Conservation (phyloP, 192 early-diverging fungal genomes). For the Diversispora epigaea region DNA sequence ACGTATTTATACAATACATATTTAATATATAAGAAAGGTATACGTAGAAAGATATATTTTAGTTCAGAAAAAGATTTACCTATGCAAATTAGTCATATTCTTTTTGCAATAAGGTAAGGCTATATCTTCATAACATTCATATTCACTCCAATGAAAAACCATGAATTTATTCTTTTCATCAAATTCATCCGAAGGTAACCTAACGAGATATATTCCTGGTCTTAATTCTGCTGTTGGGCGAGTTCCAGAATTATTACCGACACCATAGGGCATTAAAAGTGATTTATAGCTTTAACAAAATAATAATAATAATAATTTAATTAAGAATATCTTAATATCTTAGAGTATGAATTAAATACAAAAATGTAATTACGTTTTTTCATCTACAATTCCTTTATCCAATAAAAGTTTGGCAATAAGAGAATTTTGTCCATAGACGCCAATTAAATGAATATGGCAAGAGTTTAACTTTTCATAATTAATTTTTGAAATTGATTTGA, state of each 20-base stretch:
- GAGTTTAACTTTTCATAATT: slow-evolving; percentile 6
- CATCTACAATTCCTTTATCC: neutral
- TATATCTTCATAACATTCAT: slow-evolving; percentile 29
- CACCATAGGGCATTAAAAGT: neutral
- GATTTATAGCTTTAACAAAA: neutral
- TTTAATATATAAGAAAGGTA: neutral
- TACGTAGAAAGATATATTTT: neutral
- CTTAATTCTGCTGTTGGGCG: neutral
- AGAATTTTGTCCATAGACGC: slow-evolving; percentile 19
- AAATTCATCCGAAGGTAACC: neutral
- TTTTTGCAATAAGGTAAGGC: slow-evolving; percentile 25
- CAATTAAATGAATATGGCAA: neutral
- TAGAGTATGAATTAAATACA: too few species aligned
- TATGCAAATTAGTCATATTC: slow-evolving; percentile 35
- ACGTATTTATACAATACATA: neutral
- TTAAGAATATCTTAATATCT: too few species aligned
- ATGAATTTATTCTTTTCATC: neutral
- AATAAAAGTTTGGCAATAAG: slow-evolving; percentile 28
- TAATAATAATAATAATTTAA: neutral
- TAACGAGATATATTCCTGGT: neutral
- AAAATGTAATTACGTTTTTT: slow-evolving; percentile 5
- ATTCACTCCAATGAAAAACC: slow-evolving; percentile 31
- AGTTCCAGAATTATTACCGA: neutral
- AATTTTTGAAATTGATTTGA: slow-evolving; percentile 23
- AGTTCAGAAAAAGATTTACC: slow-evolving; percentile 9